phyloP scores from a whole-genome alignment of 139 green algal genomes.

The Chlorella sorokiniana region DNA sequence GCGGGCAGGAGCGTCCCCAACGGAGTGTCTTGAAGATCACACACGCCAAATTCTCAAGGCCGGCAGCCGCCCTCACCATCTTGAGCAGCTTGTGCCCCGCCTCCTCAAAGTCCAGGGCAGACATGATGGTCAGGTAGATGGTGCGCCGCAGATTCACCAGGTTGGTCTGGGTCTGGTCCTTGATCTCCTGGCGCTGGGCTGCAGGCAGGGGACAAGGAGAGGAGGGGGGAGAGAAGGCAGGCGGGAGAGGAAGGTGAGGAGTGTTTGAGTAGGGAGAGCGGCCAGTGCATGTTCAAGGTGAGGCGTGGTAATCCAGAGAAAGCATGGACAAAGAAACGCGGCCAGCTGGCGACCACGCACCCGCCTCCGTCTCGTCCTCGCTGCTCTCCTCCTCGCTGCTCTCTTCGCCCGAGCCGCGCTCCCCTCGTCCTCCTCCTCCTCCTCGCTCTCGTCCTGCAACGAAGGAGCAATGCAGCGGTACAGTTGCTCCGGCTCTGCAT shows the following conservation, averaged over 20 bases:
- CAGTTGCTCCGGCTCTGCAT: no score
- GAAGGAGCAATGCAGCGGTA: no score
- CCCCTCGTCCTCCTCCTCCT: conserved; percentile 49
- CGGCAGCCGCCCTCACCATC: conserved; percentile 57
- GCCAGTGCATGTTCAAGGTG: neutral
- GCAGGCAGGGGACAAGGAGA: neutral
- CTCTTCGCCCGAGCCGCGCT: conserved; percentile 26
- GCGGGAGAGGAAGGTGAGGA: neutral
- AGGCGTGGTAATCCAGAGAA: neutral
- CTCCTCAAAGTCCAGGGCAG: conserved; percentile 97
- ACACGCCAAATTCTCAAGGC: no score
- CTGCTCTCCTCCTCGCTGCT: conserved; percentile 50
- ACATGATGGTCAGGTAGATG: conserved; percentile 99
- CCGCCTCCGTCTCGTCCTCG: conserved; percentile 53
- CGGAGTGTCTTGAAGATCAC: no score
- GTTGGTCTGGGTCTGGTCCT: conserved; percentile 87
- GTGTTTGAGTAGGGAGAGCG: neutral
- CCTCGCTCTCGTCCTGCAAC: conserved; percentile 65
- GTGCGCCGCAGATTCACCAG: conserved; percentile 97
- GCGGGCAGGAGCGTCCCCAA: no score
- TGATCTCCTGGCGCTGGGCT: conserved; percentile 42
- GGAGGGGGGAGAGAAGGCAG: neutral
- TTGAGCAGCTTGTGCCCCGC: conserved; percentile 99
- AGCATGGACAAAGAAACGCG: neutral
- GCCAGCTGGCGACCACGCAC: neutral